Conservation (phyloP, 805 yeast genomes). For the Suhomyces sp. region DNA sequence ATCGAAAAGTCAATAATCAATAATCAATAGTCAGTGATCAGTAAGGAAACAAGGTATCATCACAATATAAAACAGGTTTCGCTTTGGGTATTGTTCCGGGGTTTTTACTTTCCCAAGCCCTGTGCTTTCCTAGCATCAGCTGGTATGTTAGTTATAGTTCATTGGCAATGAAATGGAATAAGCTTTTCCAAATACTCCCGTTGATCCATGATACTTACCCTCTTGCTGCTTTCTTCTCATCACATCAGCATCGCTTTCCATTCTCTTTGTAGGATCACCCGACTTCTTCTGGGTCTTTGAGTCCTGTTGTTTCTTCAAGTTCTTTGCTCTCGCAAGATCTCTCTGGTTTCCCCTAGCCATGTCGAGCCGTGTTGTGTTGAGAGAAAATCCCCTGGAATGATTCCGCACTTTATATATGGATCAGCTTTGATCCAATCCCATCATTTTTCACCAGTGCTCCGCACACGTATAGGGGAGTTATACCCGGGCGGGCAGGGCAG, state of each 20-base stretch:
- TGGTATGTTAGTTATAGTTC: conserved; percentile 22
- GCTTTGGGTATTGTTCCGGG: conserved; percentile 51
- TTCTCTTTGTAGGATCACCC: conserved; percentile 84
- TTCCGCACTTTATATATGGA: conserved; percentile 6
- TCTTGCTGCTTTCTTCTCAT: conserved; percentile 86
- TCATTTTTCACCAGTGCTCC: no score
- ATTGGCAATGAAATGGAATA: not conserved
- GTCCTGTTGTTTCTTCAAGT: conserved; percentile 71
- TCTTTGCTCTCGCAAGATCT: conserved; percentile 88
- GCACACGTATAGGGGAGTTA: no score
- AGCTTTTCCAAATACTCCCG: no score
- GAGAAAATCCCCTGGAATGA: not conserved
- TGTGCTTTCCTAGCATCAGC: conserved; percentile 51
- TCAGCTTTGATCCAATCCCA: no score
- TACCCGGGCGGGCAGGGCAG: no score
- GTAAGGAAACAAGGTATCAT: no score
- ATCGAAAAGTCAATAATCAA: no score
- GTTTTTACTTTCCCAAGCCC: conserved; percentile 20
- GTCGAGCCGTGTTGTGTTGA: no score
- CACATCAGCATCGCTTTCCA: conserved; percentile 87
- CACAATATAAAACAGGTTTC: no score
- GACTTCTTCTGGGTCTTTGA: conserved; percentile 58
- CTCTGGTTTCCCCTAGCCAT: conserved; percentile 98
- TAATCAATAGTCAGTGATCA: no score
- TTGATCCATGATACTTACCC: conserved; percentile 47